Evolutionary conservation across 371 early-diverging fungal genomes (phyloP).

Genomic region (Apophysomyces sp.): DNA sequence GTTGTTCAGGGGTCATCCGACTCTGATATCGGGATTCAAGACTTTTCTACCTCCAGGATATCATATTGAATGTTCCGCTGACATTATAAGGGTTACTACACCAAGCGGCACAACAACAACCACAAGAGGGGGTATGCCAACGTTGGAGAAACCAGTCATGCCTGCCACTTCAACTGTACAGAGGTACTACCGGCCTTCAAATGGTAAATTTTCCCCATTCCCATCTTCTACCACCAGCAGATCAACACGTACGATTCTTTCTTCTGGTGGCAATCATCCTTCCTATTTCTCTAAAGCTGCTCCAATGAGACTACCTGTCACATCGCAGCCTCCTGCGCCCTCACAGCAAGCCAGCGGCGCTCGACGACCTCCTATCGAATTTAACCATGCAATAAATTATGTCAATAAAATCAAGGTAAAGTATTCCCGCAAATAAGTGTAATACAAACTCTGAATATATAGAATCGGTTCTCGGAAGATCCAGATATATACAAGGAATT

Average conservation of each 20-base stretch:
- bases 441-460: too few relatives aligned
- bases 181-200: not conserved
- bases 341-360: slow-evolving; percentile 12
- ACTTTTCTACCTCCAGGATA: slow-evolving; percentile 98
- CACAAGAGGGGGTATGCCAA: slow-evolving; percentile 42
- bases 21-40: slow-evolving; percentile 95
- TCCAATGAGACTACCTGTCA: not conserved
- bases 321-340: not conserved
- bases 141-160: slow-evolving; percentile 45
- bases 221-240: slow-evolving; percentile 19
- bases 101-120: slow-evolving; percentile 76
- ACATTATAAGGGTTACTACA: slow-evolving; percentile 79
- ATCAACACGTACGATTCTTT: slow-evolving; percentile 7
- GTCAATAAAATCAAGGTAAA: slow-evolving; percentile 93
- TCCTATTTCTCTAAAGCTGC: not conserved
- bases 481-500: slow-evolving; percentile 94
- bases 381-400: slow-evolving; percentile 93
- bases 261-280: not conserved
- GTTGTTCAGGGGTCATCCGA: slow-evolving; percentile 90
- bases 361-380: slow-evolving; percentile 73
- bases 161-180: not conserved
- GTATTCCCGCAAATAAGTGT: not conserved
- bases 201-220: not conserved
- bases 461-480: slow-evolving; percentile 83
- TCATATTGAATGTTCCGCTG: slow-evolving; percentile 81